Base-by-base conservation (phyloP, 441 rosid genomes). In the Lepidium campestre region DNA sequence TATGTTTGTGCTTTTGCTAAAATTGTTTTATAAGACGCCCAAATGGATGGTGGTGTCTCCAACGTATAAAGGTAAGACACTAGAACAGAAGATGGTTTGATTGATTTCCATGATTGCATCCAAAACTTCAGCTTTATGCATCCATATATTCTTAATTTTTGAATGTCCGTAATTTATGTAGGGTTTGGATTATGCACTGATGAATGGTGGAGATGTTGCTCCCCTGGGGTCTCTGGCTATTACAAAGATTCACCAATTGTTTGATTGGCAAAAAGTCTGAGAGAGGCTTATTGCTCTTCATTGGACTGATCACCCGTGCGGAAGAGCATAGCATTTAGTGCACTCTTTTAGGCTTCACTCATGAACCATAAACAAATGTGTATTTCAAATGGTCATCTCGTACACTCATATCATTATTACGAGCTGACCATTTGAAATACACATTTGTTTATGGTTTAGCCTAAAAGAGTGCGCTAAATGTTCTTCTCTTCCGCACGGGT, bases 161-260 rank as follows among this genome's bases (percentile, higher is more conserved):
- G 31, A 53, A 44, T 4, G 10, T 56, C 11, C n/a, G 17, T 47
- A 32, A 14, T 63, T 14, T 3, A 22, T 77, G 54, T 75, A 91
- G 97, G 99, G 99, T 55, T 80, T 94, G 72, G 99, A 91, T 81
- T 94, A 91, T 81, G 99, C 99, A 37, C 73, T 91, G 83, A 94
- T 94, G 97, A 94, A 94, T 2, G 99, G 97, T 22, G 99, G 99
- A 65, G 99, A 94, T 83, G 96, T 94, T 75, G 97, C 96, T 69
- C 99, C 99, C 6, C 81, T 94, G 67, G 99, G 97, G 69, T 63
- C 96, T 44, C 97, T 91, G 78, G 99, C 99, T 55, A 97, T 91
- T 81, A 94, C 99, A 4, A 94, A 94, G 82, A 94, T 94, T 72
- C 97, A 94, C 74, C 91, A 91, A 74, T 76, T 91, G 66, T 94